Evolutionary conservation across 306 rosid species (phyloP), one percentile per base, ranked within the genome.

Genomic region (Cucumis melo): DNA sequence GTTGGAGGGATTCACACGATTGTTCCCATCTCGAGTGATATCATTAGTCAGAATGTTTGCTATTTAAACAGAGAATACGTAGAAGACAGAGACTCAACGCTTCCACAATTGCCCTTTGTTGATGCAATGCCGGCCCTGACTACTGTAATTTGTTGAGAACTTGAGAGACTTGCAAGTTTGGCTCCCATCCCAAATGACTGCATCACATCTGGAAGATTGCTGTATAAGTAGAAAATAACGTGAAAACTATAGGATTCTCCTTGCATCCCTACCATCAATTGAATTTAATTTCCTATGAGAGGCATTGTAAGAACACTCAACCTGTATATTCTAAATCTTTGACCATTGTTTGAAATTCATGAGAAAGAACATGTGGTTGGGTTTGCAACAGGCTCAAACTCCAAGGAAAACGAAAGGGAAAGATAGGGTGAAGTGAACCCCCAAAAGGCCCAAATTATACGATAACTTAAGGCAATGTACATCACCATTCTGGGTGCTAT

Each of bases 201-300:
- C 77, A 73, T 50, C 60, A 51, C 61, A 48, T 20, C 42, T 50
- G 16, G 46, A 70, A 71, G 76, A 72, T 72, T 48, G 76, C 41
- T 71, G 74, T 68, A 13, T 44, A 46, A 48, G 34, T 24, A 42
- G n/a, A 48, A 23, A 71, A 23, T 46, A 71, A 0, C 56, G 8
- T 9, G 36, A 71, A 70, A 44, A 46, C 21, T 14, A 11, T 70
- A 5, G 11, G 57, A 70, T 46, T 70, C 14, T 23, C 7, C 75
- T 21, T 21, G 38, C 34, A 23, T 29, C 50, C 14, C 32, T 42
- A 10, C 55, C 54, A 20, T 67, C 36, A 42, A 34, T 66, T 16
- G 12, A 32, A 44, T 70, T 38, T 46, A 16, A 71, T 46, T 71
- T 48, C 51, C 76, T 23, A 12, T 48, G 36, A 32, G 36, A 34